These are phyloP conservation scores for Ustilago loliicola DNA, from an alignment of 1,284 basidiomycete species.

Conservation along the genomic window DNA sequence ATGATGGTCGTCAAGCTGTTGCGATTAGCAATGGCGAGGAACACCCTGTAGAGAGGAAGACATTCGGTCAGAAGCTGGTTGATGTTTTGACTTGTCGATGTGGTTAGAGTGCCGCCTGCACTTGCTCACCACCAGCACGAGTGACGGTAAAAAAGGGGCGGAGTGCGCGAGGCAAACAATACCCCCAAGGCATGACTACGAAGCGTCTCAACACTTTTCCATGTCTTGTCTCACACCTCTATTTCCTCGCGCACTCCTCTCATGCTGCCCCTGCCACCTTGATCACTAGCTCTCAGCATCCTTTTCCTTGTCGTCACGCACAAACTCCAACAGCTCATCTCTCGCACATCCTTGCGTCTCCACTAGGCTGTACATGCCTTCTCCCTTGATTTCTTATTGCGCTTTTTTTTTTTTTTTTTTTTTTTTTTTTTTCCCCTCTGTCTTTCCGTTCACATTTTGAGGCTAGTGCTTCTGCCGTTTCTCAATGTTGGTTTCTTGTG, in stretches of 20 bases:
- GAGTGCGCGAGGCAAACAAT: conserved; percentile 23
- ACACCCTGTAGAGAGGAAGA: conserved; percentile 58
- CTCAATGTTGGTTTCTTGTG: background rate
- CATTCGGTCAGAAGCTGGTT: conserved; percentile 69
- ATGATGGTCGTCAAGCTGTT: conserved; percentile 52
- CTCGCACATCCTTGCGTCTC: background rate
- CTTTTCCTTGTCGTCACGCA: background rate
- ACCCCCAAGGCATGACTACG: conserved; percentile 7
- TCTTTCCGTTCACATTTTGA: no score
- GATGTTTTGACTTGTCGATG: conserved; percentile 71
- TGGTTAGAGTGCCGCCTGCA: conserved; percentile 38
- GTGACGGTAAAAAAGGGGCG: background rate
- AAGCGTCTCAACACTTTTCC: background rate
- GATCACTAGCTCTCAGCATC: background rate
- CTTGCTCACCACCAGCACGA: background rate
- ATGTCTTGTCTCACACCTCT: background rate
- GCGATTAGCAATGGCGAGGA: conserved; percentile 63
- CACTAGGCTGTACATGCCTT: background rate
- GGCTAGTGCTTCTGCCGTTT: background rate
- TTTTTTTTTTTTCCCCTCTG: background rate
- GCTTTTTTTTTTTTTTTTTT: background rate
- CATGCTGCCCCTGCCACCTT: background rate
- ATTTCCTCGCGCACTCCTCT: background rate
- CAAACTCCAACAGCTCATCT: background rate
- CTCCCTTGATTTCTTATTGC: background rate